Evolutionary conservation across 2,329 filamentous ascomycete species (phyloP).

Genomic region (Fusarium mangiferae): DNA sequence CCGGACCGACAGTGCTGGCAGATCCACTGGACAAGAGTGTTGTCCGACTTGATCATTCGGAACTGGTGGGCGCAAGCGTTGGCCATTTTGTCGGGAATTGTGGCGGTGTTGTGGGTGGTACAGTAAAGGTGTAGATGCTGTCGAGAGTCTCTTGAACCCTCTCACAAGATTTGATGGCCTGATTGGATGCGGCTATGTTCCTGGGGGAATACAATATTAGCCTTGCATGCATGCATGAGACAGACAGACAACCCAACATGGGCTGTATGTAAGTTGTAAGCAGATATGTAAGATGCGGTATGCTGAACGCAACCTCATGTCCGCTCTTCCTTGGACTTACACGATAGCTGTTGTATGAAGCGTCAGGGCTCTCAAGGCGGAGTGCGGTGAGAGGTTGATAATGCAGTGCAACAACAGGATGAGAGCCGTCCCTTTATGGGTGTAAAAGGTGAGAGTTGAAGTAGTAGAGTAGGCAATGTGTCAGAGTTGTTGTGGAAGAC

Average conservation of each 20-base stretch:
- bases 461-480: conserved; percentile 1
- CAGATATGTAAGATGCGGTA: conserved; percentile 13
- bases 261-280: conserved; percentile 7
- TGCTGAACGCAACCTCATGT: conserved; percentile 13
- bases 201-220: conserved; percentile 37
- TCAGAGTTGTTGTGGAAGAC: conserved; percentile 8
- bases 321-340: conserved; percentile 26
- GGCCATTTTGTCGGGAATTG: conserved; percentile 54
- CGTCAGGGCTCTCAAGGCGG: neutral
- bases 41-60: conserved; percentile 74
- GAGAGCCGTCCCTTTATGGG: neutral
- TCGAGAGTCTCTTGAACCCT: conserved; percentile 29
- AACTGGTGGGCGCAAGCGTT: conserved; percentile 71
- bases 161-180: conserved; percentile 34
- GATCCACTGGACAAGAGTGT: conserved; percentile 71
- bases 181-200: conserved; percentile 37
- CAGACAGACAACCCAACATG: conserved; percentile 21
- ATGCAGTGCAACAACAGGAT: conserved; percentile 3
- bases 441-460: conserved; percentile 2
- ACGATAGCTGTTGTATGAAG: conserved; percentile 2
- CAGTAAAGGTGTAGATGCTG: conserved; percentile 31
- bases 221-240: conserved; percentile 33
- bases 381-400: conserved; percentile 9
- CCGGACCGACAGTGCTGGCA: conserved; percentile 73
- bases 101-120: conserved; percentile 26